phyloP scores from a whole-genome alignment of 23 red algal species.

The Gracilariopsis chorda region DNA sequence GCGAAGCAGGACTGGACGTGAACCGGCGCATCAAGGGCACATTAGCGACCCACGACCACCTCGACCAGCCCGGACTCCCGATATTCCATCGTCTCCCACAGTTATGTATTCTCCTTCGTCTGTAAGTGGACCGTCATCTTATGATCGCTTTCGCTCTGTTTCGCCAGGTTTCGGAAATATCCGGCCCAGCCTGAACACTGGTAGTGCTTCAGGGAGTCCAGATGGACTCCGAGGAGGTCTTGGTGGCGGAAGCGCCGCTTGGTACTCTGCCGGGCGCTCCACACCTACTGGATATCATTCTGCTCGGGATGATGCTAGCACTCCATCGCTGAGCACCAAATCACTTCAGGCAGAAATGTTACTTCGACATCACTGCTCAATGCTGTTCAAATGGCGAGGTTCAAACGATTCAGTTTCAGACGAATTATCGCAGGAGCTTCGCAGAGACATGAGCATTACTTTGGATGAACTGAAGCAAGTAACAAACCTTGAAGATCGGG shows the following conservation, averaged over 20 bases:
- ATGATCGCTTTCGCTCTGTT: constrained; percentile 39
- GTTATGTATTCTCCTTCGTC: constrained; percentile 41
- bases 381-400: constrained; percentile 38
- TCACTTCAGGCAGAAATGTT: constrained; percentile 18
- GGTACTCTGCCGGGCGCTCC: constrained; percentile 10
- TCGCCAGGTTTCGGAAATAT: constrained; percentile 36
- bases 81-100: constrained; percentile 26
- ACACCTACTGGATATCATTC: constrained; percentile 10
- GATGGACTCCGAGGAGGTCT: not conserved
- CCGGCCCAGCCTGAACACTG: not conserved
- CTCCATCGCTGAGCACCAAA: not conserved
- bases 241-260: not conserved
- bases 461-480: constrained; percentile 28
- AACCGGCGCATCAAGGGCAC: not conserved
- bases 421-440: constrained; percentile 20
- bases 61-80: not conserved
- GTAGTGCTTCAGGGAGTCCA: not conserved
- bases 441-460: constrained; percentile 5
- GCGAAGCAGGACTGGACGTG: not conserved
- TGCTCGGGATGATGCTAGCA: constrained; percentile 1
- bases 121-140: constrained; percentile 20
- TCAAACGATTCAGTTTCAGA: not conserved
- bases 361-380: constrained; percentile 27
- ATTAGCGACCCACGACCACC: not conserved
- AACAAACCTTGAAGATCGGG: constrained; percentile 24